Evolutionary conservation across 2,329 filamentous ascomycete genomes (phyloP), one percentile per base, ranked within the genome.

Genomic region (Pyrenochaeta sp.): DNA sequence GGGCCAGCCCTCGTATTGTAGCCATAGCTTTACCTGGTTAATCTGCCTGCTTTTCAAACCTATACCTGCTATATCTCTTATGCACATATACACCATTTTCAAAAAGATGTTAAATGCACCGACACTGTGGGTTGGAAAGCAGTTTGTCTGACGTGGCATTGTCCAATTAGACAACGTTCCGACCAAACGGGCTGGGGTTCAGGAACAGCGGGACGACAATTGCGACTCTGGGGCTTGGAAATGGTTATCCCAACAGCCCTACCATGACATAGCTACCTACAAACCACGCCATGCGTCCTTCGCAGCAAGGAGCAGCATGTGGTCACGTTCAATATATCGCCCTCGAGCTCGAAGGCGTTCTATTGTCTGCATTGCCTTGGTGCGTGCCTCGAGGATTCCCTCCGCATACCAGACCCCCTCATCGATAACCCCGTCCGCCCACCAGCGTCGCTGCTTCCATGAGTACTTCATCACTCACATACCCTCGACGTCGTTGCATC

Each of bases 391-490:
- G 51, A 53, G 45, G 30, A 32, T 50, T 51, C 50, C 64, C 25
- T 51, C 52, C 40, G 49, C 58, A 48, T 54, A 43, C 48, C 51
- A 54, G 40, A 10, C 28, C 52, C 48, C 57, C 54, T 50, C 58
- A 28, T 58, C 50, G 50, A 60, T 61, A 59, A 56, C 42, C 13
- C 51, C 48, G 59, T 58, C 55, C 45, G 55, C 62, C 62, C 61
- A 64, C 57, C 62, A 69, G 52, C 67, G 65, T 50, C 78, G 81
- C 57, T 68, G 67, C 62, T 98, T 98, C 78, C 93, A 97, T 81
- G 93, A 96, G 69, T 98, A 99, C 82, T 99, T 99, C 78, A 92
- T 98, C 58, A 97, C 95, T 8, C 92, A 97, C 77, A 86, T 99
- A 1, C 94, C 95, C 4, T 96, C 93, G 19, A 96, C 93, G 13